Percentiles rank a stretch among this genome's conserved stretches.
Conservation (phyloP, 164 flowering plant genomes). For the Tinospora cordifolia region DNA sequence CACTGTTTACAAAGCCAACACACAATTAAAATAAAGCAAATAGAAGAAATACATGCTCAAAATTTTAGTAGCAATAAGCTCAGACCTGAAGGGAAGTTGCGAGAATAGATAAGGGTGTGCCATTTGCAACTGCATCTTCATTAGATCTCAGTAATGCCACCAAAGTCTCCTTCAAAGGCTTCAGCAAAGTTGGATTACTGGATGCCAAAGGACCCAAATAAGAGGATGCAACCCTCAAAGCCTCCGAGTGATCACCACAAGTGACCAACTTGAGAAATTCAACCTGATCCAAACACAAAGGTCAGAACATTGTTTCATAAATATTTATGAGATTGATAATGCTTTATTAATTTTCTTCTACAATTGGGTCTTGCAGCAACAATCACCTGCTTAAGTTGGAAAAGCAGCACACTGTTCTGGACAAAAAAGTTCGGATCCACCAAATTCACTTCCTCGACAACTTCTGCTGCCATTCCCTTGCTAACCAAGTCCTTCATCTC, state of each 20-base stretch:
- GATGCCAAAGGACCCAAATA: conserved; percentile 88
- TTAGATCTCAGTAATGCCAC: conserved; percentile 62
- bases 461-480: conserved; percentile 85
- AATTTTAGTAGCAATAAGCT: not conserved
- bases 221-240: conserved; percentile 72
- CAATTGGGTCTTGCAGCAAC: not conserved
- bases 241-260: conserved; percentile 63
- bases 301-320: conserved; percentile 2
- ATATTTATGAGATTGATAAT: not conserved
- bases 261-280: conserved; percentile 86
- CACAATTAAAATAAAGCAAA: not conserved
- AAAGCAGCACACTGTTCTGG: conserved; percentile 62
- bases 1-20: too few species aligned
- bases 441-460: conserved; percentile 73
- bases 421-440: conserved; percentile 67
- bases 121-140: conserved; percentile 46
- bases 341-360: not conserved
- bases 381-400: conserved; percentile 84
- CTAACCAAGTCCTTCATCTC: conserved; percentile 69
- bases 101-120: conserved; percentile 63
- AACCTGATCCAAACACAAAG: conserved; percentile 42
- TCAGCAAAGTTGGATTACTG: conserved; percentile 58
- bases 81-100: conserved; percentile 88
- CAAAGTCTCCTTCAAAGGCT: conserved; percentile 89
- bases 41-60: too few species aligned